A percentile compares a stretch with the other conserved stretches of the same genome.
These are phyloP conservation scores for Chlamydomonas sphaeroides DNA, from an alignment of 139 green algal genomes.

Conservation along the genomic window DNA sequence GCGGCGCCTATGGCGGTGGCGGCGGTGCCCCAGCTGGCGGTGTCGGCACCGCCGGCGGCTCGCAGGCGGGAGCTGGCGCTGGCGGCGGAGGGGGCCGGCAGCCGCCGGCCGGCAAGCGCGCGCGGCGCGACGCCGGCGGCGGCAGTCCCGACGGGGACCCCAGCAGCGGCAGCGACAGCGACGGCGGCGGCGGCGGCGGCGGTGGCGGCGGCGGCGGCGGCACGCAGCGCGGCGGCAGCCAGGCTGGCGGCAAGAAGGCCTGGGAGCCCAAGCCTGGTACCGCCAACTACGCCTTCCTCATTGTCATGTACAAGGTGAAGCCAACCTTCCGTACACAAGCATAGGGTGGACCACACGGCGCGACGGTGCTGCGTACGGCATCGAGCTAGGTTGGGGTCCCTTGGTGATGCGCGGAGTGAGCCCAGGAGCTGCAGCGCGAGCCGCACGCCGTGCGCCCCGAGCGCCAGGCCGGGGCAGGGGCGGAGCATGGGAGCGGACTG, in stretches of 20 bases:
- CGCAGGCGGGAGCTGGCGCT: background rate
- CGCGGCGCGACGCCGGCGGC: slow-evolving; percentile 1
- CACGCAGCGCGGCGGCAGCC: too few species aligned
- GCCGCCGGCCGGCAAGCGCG: background rate
- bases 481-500: too few species aligned
- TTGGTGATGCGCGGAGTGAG: too few species aligned
- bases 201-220: background rate
- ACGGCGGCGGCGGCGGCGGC: background rate
- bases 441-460: too few species aligned
- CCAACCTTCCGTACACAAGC: too few species aligned
- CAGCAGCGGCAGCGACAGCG: background rate
- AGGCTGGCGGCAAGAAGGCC: slow-evolving; percentile 23
- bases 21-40: background rate
- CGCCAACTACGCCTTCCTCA: slow-evolving; percentile 80
- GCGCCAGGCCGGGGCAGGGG: too few species aligned
- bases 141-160: background rate
- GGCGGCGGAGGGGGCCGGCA: background rate
- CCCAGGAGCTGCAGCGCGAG: too few species aligned
- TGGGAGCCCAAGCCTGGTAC: slow-evolving; percentile 65
- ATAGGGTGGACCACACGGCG: background rate
- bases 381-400: too few species aligned
- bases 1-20: background rate
- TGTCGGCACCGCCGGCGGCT: background rate
- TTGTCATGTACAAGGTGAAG: slow-evolving; percentile 63
- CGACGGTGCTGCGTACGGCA: background rate